phyloP scores from a whole-genome alignment of 2,329 filamentous ascomycete genomes.

The Thermoascus crustaceus region DNA sequence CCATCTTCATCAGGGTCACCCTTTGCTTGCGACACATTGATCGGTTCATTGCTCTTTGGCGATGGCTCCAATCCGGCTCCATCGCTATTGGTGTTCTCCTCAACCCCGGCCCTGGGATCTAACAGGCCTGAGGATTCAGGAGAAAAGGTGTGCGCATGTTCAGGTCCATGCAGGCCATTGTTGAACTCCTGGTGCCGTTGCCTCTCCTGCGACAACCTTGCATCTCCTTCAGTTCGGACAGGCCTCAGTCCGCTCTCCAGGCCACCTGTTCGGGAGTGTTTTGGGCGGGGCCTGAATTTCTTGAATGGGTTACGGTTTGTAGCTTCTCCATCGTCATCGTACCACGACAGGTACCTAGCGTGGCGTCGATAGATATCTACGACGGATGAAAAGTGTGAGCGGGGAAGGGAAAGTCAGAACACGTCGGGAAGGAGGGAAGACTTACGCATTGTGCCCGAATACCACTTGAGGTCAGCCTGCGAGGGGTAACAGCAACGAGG shows the following conservation, averaged over 20 bases:
- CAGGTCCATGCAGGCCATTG: neutral
- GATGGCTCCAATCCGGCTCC: neutral
- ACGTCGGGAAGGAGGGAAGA: too few relatives aligned
- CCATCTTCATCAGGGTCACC: neutral
- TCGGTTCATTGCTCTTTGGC: neutral
- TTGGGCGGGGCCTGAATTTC: neutral
- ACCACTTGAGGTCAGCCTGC: too few relatives aligned
- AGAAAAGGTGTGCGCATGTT: neutral
- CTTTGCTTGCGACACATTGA: neutral
- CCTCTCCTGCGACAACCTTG: neutral
- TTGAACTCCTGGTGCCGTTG: neutral
- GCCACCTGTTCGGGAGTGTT: neutral
- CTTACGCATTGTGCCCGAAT: too few relatives aligned
- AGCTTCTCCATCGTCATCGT: neutral
- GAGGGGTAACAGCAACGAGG: too few relatives aligned
- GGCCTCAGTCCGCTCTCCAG: neutral
- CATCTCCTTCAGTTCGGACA: neutral
- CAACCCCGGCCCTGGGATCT: neutral
- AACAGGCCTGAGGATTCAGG: neutral
- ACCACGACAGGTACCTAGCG: neutral
- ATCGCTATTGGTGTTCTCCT: neutral
- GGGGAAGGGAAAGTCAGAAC: too few relatives aligned
- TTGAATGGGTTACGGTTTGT: slow-evolving; percentile 1
- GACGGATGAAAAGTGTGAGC: too few relatives aligned
- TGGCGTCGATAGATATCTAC: slow-evolving; percentile 1